phyloP scores from a whole-genome alignment of 2,329 filamentous ascomycete genomes.

The Calonectria henricotiae region DNA sequence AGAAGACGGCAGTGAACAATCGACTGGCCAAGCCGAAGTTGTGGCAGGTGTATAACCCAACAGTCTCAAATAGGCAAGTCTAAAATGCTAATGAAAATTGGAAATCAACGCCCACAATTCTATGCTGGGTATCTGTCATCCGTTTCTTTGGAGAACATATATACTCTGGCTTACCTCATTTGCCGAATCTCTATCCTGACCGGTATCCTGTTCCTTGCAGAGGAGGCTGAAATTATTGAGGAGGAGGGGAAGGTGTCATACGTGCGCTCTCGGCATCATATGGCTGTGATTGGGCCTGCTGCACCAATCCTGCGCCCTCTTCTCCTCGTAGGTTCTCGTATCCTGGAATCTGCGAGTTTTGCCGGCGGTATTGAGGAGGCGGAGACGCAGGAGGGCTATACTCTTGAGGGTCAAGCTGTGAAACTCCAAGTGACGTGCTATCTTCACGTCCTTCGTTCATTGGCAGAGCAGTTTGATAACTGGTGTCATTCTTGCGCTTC shows the following conservation, averaged over 20 bases:
- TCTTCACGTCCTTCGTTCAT: neutral
- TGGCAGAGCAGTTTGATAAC: constrained; percentile 57
- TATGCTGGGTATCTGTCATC: neutral
- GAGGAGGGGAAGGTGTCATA: constrained; percentile 1
- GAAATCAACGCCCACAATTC: neutral
- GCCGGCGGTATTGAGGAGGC: constrained; percentile 18
- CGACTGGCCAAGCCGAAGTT: neutral
- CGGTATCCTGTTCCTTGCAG: constrained; percentile 11
- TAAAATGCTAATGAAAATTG: too few species aligned
- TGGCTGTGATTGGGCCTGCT: constrained; percentile 16
- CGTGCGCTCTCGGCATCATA: constrained; percentile 10
- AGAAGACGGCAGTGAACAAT: neutral
- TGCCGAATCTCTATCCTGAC: neutral
- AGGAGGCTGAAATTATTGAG: neutral
- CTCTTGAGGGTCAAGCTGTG: neutral
- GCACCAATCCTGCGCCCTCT: constrained; percentile 8
- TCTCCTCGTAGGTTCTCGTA: constrained; percentile 26
- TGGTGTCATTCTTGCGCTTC: constrained; percentile 70
- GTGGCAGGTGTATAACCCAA: too few species aligned
- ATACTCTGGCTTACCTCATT: neutral
- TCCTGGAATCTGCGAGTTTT: neutral
- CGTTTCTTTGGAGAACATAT: neutral
- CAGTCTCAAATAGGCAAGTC: too few species aligned
- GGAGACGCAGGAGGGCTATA: constrained; percentile 21
- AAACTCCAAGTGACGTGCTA: neutral